phyloP scores from a whole-genome alignment of 2,329 filamentous ascomycete genomes.

The Pseudopithomyces chartarum region DNA sequence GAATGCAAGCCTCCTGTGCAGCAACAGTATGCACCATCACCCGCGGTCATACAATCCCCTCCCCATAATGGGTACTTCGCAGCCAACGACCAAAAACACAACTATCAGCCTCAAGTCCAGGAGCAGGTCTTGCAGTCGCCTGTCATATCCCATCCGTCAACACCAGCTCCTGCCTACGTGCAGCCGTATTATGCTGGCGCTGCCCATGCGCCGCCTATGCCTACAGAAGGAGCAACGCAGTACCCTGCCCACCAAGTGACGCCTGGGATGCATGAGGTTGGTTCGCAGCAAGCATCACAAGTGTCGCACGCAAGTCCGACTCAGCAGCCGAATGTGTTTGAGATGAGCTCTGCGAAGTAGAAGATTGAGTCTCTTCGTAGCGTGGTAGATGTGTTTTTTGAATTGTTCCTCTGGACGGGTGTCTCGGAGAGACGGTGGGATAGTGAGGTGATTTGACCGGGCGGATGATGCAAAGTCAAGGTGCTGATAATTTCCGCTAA shows the following conservation, averaged over 20 bases:
- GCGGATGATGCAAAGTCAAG: too few species aligned
- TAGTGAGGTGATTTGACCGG: too few species aligned
- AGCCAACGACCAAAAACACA: slow-evolving; percentile 21
- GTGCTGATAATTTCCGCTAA: slow-evolving; percentile 4
- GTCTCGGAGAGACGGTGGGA: too few species aligned
- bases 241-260: slow-evolving; percentile 9
- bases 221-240: slow-evolving; percentile 8
- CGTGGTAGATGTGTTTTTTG: too few species aligned
- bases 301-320: background rate
- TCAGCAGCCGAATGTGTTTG: slow-evolving; percentile 11
- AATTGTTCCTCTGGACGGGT: too few species aligned
- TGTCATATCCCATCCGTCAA: slow-evolving; percentile 25
- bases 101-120: slow-evolving; percentile 20
- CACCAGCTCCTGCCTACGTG: slow-evolving; percentile 29
- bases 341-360: slow-evolving; percentile 18
- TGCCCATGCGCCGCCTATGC: slow-evolving; percentile 12
- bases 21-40: slow-evolving; percentile 5
- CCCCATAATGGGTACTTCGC: slow-evolving; percentile 16
- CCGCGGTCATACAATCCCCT: slow-evolving; percentile 5
- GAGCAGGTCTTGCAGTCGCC: slow-evolving; percentile 19
- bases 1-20: slow-evolving; percentile 17
- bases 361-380: too few species aligned
- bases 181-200: slow-evolving; percentile 21
- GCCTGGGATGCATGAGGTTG: slow-evolving; percentile 15
- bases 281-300: slow-evolving; percentile 12